Evolutionary conservation across 257 asterid genomes (phyloP).

Genomic region (Fraxinus pennsylvanica): DNA sequence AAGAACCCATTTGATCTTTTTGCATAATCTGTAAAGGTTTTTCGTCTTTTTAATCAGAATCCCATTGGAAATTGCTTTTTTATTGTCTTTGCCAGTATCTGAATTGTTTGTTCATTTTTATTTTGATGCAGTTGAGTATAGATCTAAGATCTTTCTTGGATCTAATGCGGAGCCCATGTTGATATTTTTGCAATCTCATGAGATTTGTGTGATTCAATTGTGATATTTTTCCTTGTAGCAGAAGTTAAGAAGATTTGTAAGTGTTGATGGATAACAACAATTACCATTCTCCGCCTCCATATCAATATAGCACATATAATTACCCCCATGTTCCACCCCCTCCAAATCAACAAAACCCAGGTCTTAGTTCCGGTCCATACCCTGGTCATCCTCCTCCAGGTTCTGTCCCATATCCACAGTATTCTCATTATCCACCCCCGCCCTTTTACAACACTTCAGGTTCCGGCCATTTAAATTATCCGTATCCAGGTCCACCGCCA

Average conservation of each 20-base stretch:
- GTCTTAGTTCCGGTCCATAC: constrained; percentile 30
- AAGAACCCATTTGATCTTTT: background rate
- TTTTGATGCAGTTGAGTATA: background rate
- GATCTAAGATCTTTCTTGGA: background rate
- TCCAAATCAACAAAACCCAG: constrained; percentile 47
- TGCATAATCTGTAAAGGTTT: background rate
- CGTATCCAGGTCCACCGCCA: constrained; percentile 35
- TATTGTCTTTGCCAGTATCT: background rate
- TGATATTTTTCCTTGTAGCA: constrained; percentile 15
- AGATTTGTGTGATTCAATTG: constrained; percentile 26
- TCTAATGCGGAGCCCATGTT: background rate
- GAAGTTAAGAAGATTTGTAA: constrained; percentile 15
- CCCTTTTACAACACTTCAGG: constrained; percentile 35
- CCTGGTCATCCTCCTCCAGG: constrained; percentile 30
- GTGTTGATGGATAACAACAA: constrained; percentile 56
- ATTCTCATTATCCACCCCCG: constrained; percentile 55
- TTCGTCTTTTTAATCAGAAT: background rate
- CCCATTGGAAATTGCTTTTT: background rate
- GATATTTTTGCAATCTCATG: constrained; percentile 23
- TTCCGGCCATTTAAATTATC: constrained; percentile 44
- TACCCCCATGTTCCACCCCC: constrained; percentile 46
- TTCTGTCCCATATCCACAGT: constrained; percentile 44
- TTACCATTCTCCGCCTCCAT: constrained; percentile 53
- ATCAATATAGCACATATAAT: constrained; percentile 44
- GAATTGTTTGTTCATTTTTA: background rate